phyloP scores from a whole-genome alignment of 2,329 filamentous ascomycete species.

The Exophiala sp. region DNA sequence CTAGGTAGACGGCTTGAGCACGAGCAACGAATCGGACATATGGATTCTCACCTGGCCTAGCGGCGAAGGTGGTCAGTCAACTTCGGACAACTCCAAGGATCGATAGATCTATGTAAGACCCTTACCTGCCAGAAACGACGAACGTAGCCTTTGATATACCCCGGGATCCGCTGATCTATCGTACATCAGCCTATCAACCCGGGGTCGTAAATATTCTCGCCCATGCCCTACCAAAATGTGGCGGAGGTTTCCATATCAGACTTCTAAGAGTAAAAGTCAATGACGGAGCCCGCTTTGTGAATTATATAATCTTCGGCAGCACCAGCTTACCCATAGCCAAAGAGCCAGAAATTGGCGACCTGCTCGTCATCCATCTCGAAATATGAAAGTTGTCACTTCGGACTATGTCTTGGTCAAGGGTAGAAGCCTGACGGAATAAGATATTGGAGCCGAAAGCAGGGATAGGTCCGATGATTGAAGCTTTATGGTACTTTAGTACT shows the following conservation, averaged over 20 bases:
- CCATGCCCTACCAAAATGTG: slow-evolving; percentile 73
- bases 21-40: slow-evolving; percentile 1
- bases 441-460: too few relatives aligned
- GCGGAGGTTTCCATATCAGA: slow-evolving; percentile 96
- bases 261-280: slow-evolving; percentile 57
- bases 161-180: slow-evolving; percentile 76
- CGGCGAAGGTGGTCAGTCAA: slow-evolving; percentile 8
- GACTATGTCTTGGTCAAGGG: too few relatives aligned
- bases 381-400: not conserved
- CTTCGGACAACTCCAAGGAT: not conserved
- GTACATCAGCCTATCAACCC: slow-evolving; percentile 3
- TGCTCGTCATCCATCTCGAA: slow-evolving; percentile 6
- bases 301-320: not conserved
- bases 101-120: slow-evolving; percentile 10
- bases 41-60: slow-evolving; percentile 27
- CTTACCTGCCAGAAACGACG: slow-evolving; percentile 96
- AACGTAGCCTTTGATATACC: slow-evolving; percentile 90
- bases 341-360: slow-evolving; percentile 81
- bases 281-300: slow-evolving; percentile 11
- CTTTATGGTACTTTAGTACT: too few relatives aligned
- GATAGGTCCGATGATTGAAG: too few relatives aligned
- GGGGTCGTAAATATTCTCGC: not conserved
- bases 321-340: slow-evolving; percentile 77
- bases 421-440: too few relatives aligned
- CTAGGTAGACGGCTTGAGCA: slow-evolving; percentile 45